Conservation (phyloP, 2,329 filamentous ascomycete genomes). For the Phoma sp. region DNA sequence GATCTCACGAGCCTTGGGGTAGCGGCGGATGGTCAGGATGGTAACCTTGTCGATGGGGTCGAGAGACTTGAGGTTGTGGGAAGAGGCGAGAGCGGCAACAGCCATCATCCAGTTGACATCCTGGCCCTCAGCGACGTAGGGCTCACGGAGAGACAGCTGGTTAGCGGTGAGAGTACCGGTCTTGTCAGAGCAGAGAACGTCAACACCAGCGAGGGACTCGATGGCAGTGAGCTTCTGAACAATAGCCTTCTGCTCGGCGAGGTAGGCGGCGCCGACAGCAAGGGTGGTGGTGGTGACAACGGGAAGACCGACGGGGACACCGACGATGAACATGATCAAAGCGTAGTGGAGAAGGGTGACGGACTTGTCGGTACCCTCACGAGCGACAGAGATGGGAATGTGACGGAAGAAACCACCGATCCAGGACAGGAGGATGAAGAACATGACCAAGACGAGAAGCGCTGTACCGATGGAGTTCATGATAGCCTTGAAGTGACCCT, state of each 20-base stretch:
- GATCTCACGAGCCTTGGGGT: slow-evolving; percentile 79
- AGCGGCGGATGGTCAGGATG: slow-evolving; percentile 75
- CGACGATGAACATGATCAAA: slow-evolving; percentile 69
- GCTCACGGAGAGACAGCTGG: slow-evolving; percentile 78
- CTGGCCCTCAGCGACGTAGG: slow-evolving; percentile 76
- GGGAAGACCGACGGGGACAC: slow-evolving; percentile 78
- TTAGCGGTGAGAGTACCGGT: slow-evolving; percentile 78
- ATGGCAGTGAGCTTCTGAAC: slow-evolving; percentile 82
- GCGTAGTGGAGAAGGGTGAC: slow-evolving; percentile 64
- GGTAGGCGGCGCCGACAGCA: slow-evolving; percentile 77
- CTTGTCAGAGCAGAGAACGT: slow-evolving; percentile 83
- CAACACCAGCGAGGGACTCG: slow-evolving; percentile 70
- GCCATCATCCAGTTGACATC: slow-evolving; percentile 88
- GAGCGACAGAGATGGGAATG: slow-evolving; percentile 66
- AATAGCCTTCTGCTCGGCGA: slow-evolving; percentile 79
- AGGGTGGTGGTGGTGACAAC: slow-evolving; percentile 80
- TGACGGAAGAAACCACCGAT: slow-evolving; percentile 80
- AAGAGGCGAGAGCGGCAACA: slow-evolving; percentile 76
- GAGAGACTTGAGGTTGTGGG: slow-evolving; percentile 79
- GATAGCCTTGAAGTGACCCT: slow-evolving; percentile 72
- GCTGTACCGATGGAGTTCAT: slow-evolving; percentile 82
- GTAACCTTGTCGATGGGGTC: slow-evolving; percentile 83
- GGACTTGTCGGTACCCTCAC: slow-evolving; percentile 58
- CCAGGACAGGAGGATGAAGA: slow-evolving; percentile 77
- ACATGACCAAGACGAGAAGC: slow-evolving; percentile 76